Conservation (phyloP, 2,329 filamentous ascomycete species). For the Epichloe aotearoae region DNA sequence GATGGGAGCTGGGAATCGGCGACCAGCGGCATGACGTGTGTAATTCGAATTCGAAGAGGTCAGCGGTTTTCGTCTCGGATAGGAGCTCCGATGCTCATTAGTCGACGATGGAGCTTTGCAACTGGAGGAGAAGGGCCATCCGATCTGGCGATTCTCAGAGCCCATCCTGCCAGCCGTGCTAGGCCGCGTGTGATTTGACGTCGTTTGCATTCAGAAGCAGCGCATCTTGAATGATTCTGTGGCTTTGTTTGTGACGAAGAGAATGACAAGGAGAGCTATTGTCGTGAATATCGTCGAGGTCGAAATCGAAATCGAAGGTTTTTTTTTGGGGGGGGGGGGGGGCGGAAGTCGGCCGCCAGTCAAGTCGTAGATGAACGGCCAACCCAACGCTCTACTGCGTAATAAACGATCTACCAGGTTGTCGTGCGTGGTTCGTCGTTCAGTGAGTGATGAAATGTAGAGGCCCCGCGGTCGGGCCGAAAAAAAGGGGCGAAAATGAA, state of each 20-base stretch:
- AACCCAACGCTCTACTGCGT: no score
- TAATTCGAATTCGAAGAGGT: not conserved
- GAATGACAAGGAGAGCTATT: not conserved
- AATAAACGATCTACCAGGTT: no score
- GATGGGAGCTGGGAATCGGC: not conserved
- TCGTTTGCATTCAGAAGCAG: constrained; percentile 10
- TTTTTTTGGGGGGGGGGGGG: no score
- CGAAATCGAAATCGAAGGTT: not conserved
- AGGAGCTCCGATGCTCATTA: not conserved
- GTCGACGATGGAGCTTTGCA: not conserved
- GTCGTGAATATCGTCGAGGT: not conserved
- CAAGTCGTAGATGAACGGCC: no score
- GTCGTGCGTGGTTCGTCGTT: no score
- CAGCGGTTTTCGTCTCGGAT: not conserved
- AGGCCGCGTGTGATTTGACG: constrained; percentile 5
- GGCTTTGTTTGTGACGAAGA: not conserved
- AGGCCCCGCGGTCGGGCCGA: not conserved
- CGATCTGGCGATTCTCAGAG: not conserved
- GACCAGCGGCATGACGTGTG: not conserved
- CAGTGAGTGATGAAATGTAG: not conserved
- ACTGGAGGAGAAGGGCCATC: not conserved
- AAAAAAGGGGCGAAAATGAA: not conserved
- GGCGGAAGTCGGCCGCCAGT: no score
- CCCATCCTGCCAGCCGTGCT: constrained; percentile 7
- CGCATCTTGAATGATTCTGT: constrained; percentile 9